A percentile compares a stretch with the other conserved stretches of the same genome.
Evolutionary conservation across 2,329 filamentous ascomycete genomes (phyloP).

Genomic region (Polychaeton citri): DNA sequence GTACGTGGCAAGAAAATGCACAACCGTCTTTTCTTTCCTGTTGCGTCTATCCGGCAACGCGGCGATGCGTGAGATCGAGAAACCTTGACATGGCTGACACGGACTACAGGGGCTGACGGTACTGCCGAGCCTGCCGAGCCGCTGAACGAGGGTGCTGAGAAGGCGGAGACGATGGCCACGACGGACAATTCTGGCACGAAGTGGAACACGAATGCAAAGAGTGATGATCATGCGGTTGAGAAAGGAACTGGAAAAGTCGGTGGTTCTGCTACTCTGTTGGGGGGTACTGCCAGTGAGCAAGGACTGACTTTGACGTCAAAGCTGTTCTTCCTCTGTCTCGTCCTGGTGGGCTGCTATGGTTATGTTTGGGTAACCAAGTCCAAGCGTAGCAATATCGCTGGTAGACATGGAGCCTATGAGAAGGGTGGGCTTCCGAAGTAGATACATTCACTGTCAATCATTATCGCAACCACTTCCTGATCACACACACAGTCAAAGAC

Average conservation of each 20-base stretch:
- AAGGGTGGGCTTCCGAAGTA: conserved; percentile 6
- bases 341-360: conserved; percentile 27
- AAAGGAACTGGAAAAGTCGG: conserved; percentile 8
- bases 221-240: conserved; percentile 1
- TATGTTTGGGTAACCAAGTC: conserved; percentile 12
- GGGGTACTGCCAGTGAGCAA: no score
- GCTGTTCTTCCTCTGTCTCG: conserved; percentile 29
- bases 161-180: conserved; percentile 3
- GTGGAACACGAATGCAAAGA: conserved; percentile 2
- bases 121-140: conserved; percentile 26
- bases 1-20: conserved; percentile 14
- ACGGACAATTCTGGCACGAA: neutral
- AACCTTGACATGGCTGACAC: conserved; percentile 2
- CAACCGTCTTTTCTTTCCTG: conserved; percentile 7
- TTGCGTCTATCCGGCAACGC: conserved; percentile 3
- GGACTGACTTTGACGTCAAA: conserved; percentile 32
- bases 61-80: conserved; percentile 2
- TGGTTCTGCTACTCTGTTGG: conserved; percentile 5
- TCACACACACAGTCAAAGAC: neutral
- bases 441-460: no score
- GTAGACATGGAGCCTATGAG: conserved; percentile 14
- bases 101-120: conserved; percentile 30
- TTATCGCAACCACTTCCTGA: neutral
- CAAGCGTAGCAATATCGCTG: conserved; percentile 7
- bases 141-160: conserved; percentile 23